A percentile compares a stretch with the other conserved stretches of the same genome.
These are phyloP conservation scores for Fraxinus greggii DNA, from an alignment of 305 asterid genomes.

Conservation along the genomic window DNA sequence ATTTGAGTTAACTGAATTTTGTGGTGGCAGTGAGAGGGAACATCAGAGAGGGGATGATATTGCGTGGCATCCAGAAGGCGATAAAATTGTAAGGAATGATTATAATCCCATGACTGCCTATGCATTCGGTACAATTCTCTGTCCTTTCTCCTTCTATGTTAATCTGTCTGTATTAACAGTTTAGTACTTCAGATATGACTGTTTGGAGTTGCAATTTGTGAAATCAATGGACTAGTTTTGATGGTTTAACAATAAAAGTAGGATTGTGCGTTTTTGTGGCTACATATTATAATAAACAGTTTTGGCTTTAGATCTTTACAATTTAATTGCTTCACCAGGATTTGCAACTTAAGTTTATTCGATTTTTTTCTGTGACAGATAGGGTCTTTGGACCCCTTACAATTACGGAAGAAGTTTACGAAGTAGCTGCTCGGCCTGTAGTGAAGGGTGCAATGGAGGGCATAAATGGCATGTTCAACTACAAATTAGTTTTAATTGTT, in stretches of 20 bases:
- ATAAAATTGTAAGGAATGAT: constrained; percentile 78
- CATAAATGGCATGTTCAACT: constrained; percentile 63
- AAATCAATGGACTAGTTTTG: neutral
- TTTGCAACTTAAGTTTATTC: constrained; percentile 4
- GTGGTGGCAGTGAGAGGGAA: constrained; percentile 76
- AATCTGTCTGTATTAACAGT: neutral
- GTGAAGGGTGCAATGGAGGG: constrained; percentile 98
- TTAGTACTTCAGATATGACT: neutral
- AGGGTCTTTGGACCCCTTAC: constrained; percentile 85
- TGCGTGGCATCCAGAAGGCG: constrained; percentile 86
- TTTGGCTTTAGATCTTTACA: constrained; percentile 8
- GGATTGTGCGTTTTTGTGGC: neutral
- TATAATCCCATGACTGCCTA: constrained; percentile 82
- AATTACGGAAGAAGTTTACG: constrained; percentile 80
- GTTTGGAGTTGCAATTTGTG: constrained; percentile 2
- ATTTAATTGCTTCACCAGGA: constrained; percentile 21
- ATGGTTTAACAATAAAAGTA: neutral
- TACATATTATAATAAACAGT: neutral
- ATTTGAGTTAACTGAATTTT: constrained; percentile 30
- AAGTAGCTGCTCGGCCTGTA: constrained; percentile 96
- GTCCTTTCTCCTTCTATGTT: neutral
- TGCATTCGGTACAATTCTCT: constrained; percentile 66
- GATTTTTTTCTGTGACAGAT: constrained; percentile 45
- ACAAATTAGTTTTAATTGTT: constrained; percentile 10
- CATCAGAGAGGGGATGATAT: constrained; percentile 91